Percentiles rank a stretch among this genome's conserved stretches.
Evolutionary conservation across 78 protist genomes (phyloP).

Genomic region (Mastigamoeba balamuthi): DNA sequence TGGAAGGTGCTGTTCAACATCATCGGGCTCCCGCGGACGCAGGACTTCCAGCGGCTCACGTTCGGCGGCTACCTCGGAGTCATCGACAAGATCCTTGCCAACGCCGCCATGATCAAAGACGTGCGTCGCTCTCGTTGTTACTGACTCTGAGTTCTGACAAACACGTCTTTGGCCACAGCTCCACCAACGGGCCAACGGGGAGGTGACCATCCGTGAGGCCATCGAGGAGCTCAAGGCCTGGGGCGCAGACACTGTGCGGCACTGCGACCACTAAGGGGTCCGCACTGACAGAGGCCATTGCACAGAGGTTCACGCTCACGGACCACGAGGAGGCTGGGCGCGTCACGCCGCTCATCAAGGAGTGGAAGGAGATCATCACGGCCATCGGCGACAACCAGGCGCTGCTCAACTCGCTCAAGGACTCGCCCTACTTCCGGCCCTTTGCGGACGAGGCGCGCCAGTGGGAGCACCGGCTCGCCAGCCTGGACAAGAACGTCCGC

Average conservation of each 20-base stretch:
- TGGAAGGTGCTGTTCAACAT: constrained; percentile 50
- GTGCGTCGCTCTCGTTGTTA: neutral
- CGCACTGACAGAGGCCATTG: neutral
- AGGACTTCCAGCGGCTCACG: neutral
- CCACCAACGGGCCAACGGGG: constrained; percentile 61
- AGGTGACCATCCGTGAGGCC: constrained; percentile 65
- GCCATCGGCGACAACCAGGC: constrained; percentile 64
- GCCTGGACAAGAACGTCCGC: constrained; percentile 29
- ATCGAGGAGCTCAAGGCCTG: constrained; percentile 51
- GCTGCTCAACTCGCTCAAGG: constrained; percentile 57
- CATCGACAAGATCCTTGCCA: neutral
- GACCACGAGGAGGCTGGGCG: neutral
- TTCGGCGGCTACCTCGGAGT: constrained; percentile 24
- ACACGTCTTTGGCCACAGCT: too few relatives aligned
- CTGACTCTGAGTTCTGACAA: neutral
- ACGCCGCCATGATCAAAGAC: constrained; percentile 13
- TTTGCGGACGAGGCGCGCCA: constrained; percentile 19
- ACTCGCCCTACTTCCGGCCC: constrained; percentile 25
- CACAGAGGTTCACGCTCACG: constrained; percentile 9
- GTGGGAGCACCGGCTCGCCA: constrained; percentile 25
- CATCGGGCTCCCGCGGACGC: constrained; percentile 3
- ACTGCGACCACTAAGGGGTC: neutral
- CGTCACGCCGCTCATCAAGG: constrained; percentile 35
- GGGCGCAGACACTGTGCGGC: constrained; percentile 5
- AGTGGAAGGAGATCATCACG: constrained; percentile 71